Percentiles rank a stretch among this genome's conserved stretches.
Conservation (phyloP, 1,284 basidiomycete genomes). For the Hemileia vastatrix region DNA sequence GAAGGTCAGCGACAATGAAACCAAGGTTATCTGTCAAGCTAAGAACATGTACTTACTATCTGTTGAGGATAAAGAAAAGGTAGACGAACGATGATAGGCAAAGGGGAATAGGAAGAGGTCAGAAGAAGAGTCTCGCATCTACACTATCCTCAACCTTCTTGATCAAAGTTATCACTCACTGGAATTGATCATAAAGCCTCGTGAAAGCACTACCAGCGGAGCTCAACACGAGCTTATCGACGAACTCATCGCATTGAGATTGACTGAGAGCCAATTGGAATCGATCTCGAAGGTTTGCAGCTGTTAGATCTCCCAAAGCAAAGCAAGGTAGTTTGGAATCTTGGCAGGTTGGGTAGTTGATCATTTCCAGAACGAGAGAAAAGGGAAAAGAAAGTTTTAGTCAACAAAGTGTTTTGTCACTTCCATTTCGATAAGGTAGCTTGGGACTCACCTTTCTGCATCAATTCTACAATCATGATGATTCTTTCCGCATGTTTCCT, state of each 20-base stretch:
- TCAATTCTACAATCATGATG: slow-evolving; percentile 86
- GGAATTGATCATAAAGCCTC: slow-evolving; percentile 71
- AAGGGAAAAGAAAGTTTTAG: neutral
- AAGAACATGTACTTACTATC: no score
- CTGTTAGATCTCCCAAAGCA: slow-evolving; percentile 78
- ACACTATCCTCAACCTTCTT: neutral
- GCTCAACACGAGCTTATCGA: slow-evolving; percentile 73
- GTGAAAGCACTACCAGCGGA: slow-evolving; percentile 88
- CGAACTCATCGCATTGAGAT: slow-evolving; percentile 72
- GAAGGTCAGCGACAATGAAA: no score
- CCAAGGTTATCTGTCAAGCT: no score
- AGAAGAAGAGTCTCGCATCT: neutral
- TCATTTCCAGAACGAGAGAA: no score
- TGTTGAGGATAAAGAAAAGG: no score
- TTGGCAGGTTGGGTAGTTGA: no score
- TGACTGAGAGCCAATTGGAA: slow-evolving; percentile 87
- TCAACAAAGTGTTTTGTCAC: slow-evolving; percentile 16
- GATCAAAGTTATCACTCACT: slow-evolving; percentile 19
- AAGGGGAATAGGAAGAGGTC: neutral
- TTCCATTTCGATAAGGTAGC: no score
- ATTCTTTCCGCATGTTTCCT: slow-evolving; percentile 94
- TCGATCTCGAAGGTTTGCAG: slow-evolving; percentile 72
- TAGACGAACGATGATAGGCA: neutral
- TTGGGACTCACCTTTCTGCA: slow-evolving; percentile 78
- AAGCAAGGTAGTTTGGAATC: slow-evolving; percentile 92